A percentile compares a stretch with the other conserved stretches of the same genome.
These are phyloP conservation scores for Amanita phalloides DNA, from an alignment of 768 basidiomycete genomes.

Conservation along the genomic window DNA sequence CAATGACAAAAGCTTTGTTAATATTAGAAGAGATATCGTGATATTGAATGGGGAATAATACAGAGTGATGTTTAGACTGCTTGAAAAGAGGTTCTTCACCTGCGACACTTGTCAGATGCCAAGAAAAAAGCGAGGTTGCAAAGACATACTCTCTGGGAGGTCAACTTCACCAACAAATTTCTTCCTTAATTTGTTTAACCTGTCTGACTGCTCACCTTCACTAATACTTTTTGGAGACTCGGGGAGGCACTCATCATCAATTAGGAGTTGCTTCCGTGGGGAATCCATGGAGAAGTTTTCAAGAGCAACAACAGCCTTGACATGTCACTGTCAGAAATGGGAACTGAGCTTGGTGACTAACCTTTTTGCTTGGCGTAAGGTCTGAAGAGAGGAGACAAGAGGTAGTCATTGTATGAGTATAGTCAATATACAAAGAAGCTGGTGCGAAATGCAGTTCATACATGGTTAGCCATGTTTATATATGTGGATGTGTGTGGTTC, in stretches of 20 bases:
- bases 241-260: constrained; percentile 25
- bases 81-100: constrained; percentile 79
- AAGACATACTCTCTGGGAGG: constrained; percentile 47
- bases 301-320: constrained; percentile 32
- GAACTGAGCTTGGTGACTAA: constrained; percentile 9
- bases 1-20: too few relatives aligned
- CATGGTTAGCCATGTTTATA: constrained; percentile 8
- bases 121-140: not conserved
- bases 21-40: constrained; percentile 15
- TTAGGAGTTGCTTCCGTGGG: constrained; percentile 18
- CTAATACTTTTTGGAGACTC: constrained; percentile 20
- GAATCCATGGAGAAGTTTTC: constrained; percentile 32
- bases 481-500: not conserved
- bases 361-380: constrained; percentile 45
- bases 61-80: constrained; percentile 74
- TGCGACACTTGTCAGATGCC: constrained; percentile 20
- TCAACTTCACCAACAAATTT: constrained; percentile 68
- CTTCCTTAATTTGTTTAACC: constrained; percentile 18
- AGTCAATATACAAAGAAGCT: constrained; percentile 1
- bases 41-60: constrained; percentile 92
- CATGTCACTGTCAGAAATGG: constrained; percentile 6
- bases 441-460: constrained; percentile 3
- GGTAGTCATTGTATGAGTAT: constrained; percentile 19
- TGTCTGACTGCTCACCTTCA: constrained; percentile 15
- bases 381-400: constrained; percentile 20